Conservation (phyloP, 1,284 basidiomycete species). For the Ganoderma lucidum region DNA sequence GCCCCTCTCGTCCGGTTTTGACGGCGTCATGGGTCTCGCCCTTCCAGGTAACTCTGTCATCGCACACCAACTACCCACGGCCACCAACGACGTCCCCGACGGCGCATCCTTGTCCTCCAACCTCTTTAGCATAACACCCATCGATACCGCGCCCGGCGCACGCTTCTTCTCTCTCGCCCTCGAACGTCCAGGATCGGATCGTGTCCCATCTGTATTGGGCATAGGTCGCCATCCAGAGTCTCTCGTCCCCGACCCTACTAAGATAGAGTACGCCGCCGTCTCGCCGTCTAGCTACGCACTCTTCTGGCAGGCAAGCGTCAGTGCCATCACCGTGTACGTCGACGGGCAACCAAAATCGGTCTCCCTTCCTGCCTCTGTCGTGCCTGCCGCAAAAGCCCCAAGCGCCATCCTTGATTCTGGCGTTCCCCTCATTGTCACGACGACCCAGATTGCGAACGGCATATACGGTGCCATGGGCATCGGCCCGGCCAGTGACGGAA, state of each 20-base stretch:
- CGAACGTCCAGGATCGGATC: conserved; percentile 65
- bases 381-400: conserved; percentile 44
- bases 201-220: conserved; percentile 64
- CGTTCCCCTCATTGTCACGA: conserved; percentile 69
- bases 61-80: conserved; percentile 53
- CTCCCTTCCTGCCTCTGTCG: conserved; percentile 42
- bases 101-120: conserved; percentile 72
- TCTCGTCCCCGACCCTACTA: conserved; percentile 58
- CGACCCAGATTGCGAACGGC: conserved; percentile 66
- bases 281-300: conserved; percentile 48
- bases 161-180: conserved; percentile 76
- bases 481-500: conserved; percentile 62
- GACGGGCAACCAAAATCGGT: conserved; percentile 52
- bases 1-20: conserved; percentile 59
- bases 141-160: conserved; percentile 54
- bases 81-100: conserved; percentile 56
- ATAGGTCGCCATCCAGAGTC: conserved; percentile 69
- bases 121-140: conserved; percentile 68
- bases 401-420: conserved; percentile 76
- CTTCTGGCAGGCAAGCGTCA: conserved; percentile 68
- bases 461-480: conserved; percentile 82
- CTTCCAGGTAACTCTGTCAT: conserved; percentile 73
- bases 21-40: conserved; percentile 77
- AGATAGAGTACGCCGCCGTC: conserved; percentile 58
- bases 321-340: conserved; percentile 67